Evolutionary conservation across 352 stramenopile genomes (phyloP).

Genomic region (Globisporangium viniferum): DNA sequence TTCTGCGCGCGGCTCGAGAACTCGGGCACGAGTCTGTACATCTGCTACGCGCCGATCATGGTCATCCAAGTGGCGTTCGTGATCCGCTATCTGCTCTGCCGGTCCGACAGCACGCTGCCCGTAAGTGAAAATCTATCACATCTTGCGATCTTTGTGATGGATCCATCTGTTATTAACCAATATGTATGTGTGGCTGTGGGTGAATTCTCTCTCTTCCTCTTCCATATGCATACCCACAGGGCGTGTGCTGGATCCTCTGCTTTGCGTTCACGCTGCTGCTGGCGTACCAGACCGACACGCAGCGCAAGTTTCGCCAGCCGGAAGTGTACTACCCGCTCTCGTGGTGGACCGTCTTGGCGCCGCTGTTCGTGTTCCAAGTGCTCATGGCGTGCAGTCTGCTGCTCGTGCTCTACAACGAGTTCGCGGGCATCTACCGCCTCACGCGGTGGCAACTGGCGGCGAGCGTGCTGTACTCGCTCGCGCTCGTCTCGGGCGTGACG

Average conservation of each 20-base stretch:
- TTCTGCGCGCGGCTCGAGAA: slow-evolving; percentile 75
- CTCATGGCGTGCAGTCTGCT: slow-evolving; percentile 51
- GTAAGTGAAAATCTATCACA: slow-evolving; percentile 26
- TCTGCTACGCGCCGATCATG: slow-evolving; percentile 77
- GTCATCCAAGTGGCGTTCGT: slow-evolving; percentile 81
- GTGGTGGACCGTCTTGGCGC: slow-evolving; percentile 68
- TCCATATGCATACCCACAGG: slow-evolving; percentile 28
- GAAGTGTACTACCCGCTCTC: slow-evolving; percentile 42
- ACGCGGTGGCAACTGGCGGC: slow-evolving; percentile 68
- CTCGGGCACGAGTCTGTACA: slow-evolving; percentile 61
- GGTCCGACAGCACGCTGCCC: slow-evolving; percentile 70
- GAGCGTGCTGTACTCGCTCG: slow-evolving; percentile 69
- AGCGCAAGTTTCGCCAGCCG: slow-evolving; percentile 28
- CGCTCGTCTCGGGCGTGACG: slow-evolving; percentile 49
- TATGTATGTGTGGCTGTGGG: slow-evolving; percentile 3
- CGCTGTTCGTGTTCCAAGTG: slow-evolving; percentile 63
- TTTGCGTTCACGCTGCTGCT: slow-evolving; percentile 82
- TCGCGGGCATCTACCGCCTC: slow-evolving; percentile 73
- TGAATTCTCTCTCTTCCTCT: slow-evolving; percentile 8
- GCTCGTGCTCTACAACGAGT: slow-evolving; percentile 79
- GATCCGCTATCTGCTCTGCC: slow-evolving; percentile 76
- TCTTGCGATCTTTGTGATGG: background rate
- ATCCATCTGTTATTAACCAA: slow-evolving; percentile 1
- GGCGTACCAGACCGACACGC: slow-evolving; percentile 69
- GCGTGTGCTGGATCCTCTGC: slow-evolving; percentile 68